phyloP scores from a whole-genome alignment of 1,284 basidiomycete species.

The Xerocomus amazonicus region DNA sequence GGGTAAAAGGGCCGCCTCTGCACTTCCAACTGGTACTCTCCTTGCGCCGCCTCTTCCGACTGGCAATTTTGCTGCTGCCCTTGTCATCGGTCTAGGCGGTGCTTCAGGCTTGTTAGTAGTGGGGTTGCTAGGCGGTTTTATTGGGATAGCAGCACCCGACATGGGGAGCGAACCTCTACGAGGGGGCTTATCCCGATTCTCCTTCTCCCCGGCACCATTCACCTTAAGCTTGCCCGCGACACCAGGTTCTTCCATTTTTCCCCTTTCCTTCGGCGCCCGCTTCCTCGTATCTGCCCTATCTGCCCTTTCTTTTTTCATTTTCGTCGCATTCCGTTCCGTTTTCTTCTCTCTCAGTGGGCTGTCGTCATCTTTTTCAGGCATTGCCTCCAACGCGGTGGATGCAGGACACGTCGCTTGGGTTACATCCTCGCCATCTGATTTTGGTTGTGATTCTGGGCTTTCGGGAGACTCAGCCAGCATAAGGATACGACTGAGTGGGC shows the following conservation, averaged over 20 bases:
- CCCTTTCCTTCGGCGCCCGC: slow-evolving; percentile 40
- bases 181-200: slow-evolving; percentile 30
- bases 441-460: slow-evolving; percentile 31
- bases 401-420: slow-evolving; percentile 6
- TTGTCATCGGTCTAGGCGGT: slow-evolving; percentile 16
- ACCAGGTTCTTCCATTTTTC: slow-evolving; percentile 31
- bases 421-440: not conserved
- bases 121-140: slow-evolving; percentile 19
- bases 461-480: slow-evolving; percentile 63
- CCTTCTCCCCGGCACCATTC: slow-evolving; percentile 32
- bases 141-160: slow-evolving; percentile 6
- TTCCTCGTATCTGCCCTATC: slow-evolving; percentile 29
- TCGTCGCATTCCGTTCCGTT: slow-evolving; percentile 26
- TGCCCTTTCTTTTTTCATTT: slow-evolving; percentile 16
- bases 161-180: slow-evolving; percentile 19
- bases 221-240: slow-evolving; percentile 22
- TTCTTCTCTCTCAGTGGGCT: slow-evolving; percentile 46
- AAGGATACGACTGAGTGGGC: slow-evolving; percentile 70
- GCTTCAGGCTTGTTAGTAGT: slow-evolving; percentile 15
- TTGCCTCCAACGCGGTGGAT: not conserved
- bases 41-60: slow-evolving; percentile 44
- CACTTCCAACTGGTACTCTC: slow-evolving; percentile 55
- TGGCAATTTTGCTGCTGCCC: slow-evolving; percentile 25
- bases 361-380: slow-evolving; percentile 1
- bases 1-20: slow-evolving; percentile 47